phyloP scores from a whole-genome alignment of 495 filamentous ascomycete species.

The Aspergillus bertholletiae region DNA sequence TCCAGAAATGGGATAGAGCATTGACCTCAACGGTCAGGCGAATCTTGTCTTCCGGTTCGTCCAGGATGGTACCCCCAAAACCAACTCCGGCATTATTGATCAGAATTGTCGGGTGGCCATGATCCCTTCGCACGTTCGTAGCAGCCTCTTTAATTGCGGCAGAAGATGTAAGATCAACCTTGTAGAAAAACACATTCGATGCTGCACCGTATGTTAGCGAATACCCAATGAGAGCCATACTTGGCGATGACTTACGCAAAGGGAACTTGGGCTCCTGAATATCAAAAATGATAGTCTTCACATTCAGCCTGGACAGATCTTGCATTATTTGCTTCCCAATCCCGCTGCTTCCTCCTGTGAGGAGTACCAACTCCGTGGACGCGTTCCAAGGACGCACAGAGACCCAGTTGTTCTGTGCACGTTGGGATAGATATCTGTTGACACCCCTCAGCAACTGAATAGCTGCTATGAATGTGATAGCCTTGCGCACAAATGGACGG shows the following conservation, averaged over 20 bases:
- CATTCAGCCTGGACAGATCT: slow-evolving; percentile 40
- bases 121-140: slow-evolving; percentile 39
- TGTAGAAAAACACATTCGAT: slow-evolving; percentile 41
- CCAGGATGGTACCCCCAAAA: slow-evolving; percentile 43
- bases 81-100: slow-evolving; percentile 62
- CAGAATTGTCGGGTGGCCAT: slow-evolving; percentile 51
- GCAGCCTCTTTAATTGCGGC: slow-evolving; percentile 40
- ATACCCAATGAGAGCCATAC: not conserved
- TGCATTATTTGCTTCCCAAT: slow-evolving; percentile 52
- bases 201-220: slow-evolving; percentile 12
- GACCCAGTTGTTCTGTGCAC: too few species aligned
- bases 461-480: too few species aligned
- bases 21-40: slow-evolving; percentile 56
- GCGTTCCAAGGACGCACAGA: too few species aligned
- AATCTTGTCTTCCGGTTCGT: slow-evolving; percentile 42
- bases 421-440: too few species aligned
- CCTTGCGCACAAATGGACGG: too few species aligned
- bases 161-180: slow-evolving; percentile 52
- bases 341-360: slow-evolving; percentile 57
- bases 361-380: slow-evolving; percentile 55
- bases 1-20: slow-evolving; percentile 54
- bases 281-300: slow-evolving; percentile 51
- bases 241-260: slow-evolving; percentile 24
- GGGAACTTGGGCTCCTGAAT: slow-evolving; percentile 34
- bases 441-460: too few species aligned